Conservation (phyloP, 2,329 filamentous ascomycete species). For the Fusarium verticillioides region DNA sequence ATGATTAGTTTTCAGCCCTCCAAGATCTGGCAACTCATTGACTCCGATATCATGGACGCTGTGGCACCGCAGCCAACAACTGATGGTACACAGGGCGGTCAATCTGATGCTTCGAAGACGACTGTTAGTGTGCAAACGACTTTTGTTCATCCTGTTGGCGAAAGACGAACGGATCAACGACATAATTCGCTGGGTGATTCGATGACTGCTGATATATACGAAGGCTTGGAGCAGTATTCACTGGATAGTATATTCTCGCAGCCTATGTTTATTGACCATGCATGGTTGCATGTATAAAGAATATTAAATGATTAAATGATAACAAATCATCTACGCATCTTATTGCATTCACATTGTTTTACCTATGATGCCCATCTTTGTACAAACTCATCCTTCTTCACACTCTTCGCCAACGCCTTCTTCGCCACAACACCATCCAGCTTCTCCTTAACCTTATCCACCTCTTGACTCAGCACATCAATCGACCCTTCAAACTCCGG, state of each 20-base stretch:
- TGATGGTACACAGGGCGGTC: not conserved
- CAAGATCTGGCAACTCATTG: constrained; percentile 35
- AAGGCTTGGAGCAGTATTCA: constrained; percentile 30
- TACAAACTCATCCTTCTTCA: constrained; percentile 61
- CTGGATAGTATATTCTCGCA: constrained; percentile 35
- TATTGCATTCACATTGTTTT: too few species aligned
- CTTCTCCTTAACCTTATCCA: constrained; percentile 53
- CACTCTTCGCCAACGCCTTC: constrained; percentile 53
- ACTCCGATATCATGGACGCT: constrained; percentile 28
- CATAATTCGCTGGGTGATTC: not conserved
- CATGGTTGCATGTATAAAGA: constrained; percentile 29
- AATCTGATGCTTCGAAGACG: constrained; percentile 19
- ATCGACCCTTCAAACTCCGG: constrained; percentile 64
- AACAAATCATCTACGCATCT: not conserved
- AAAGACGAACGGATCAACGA: not conserved
- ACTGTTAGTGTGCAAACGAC: constrained; percentile 32
- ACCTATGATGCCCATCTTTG: constrained; percentile 45
- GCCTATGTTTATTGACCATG: constrained; percentile 36
- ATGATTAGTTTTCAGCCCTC: constrained; percentile 35
- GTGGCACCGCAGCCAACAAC: constrained; percentile 13
- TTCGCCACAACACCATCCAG: constrained; percentile 54
- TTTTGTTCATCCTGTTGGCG: constrained; percentile 27
- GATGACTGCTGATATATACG: constrained; percentile 14
- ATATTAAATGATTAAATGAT: not conserved
- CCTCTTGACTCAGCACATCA: constrained; percentile 58